Base-by-base conservation (phyloP, 805 yeast genomes). In the Monosporozyma yasuniensis region DNA sequence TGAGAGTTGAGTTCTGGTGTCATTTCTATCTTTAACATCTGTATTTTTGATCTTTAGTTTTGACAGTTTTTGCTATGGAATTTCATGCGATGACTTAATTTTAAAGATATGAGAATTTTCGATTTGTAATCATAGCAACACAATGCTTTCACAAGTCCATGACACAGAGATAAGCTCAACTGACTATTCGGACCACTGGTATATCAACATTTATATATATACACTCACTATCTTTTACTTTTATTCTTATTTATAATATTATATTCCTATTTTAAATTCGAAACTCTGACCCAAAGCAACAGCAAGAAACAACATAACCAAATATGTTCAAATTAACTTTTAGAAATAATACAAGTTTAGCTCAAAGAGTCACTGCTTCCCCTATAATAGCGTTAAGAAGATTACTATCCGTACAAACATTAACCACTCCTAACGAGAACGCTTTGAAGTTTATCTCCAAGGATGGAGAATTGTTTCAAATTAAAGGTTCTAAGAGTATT, bases 351-450 rank as follows among this genome's bases (percentile, higher is more conserved):
- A 22, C 25, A 19, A 39, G 21, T 14, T 21, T 39, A 11, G 7
- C 16, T 18, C 42, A 21, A 19, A 39, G 25, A 21, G 8, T 39
- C 14, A 39, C 7, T 14, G 21, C 19, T 4, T 42, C 19, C 18
- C 32, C 19, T 14, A 4, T 42, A 8, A 7, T 42, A 23, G 16
- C 39, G 14, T 34, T 53, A n/a, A 55, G 50, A 38, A 58, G 63
- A 44, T 51, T 50, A 35, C 35, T 58, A 2, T 53, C 55, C 30
- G 65, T 72, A 43, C 70, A 75, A 54, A 70, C 87, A 0, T 61
- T 76, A 18, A 71, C 82, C 1, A 84, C 93, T 0, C 93, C 93
- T 12, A 84, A 84, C 59, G 86, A 80, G 47, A 80, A 84, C 63
- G 89, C 93, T 1, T 66, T 84, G 49, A 84, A 84, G 60, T 84